Evolutionary conservation across 2,329 filamentous ascomycete genomes (phyloP), one percentile per base, ranked within the genome.

Genomic region (Emergomyces orientalis): DNA sequence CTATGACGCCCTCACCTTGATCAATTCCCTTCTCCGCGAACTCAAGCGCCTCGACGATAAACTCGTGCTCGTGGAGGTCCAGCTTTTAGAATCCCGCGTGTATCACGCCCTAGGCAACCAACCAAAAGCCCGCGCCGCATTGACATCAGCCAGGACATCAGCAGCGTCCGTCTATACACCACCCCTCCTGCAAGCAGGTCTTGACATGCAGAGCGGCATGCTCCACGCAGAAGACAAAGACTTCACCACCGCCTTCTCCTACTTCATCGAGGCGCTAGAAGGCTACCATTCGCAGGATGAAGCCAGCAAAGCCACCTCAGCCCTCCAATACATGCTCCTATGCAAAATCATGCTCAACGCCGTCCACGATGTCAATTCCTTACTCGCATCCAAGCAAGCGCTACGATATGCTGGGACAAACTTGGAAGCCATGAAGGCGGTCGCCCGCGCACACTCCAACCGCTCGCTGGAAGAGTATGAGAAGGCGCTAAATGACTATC

Each of bases 301-400:
- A 74, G 81, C 87, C 47, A 80, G 83, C 67, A 91, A 92, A 78
- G 94, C 95, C n/a, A 95, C 93, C n/a, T 90, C 93, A 14, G 91
- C 94, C 13, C 82, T 99, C 68, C 94, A 99, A 81, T 99, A 99
- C 82, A 99, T 99, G 94, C 85, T 99, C 62, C 87, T 99, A 43
- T 97, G 94, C 86, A 99, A 99, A 82, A 94, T 99, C 77, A 99
- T 99, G 95, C 84, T 99, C 70, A 99, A 99, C 79, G 83, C 95
- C 49, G 91, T 87, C 68, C 92, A 97, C 80, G 95, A 99, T 76
- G 93, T 99, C 75, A 96, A 93, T 79, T 86, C 89, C 73, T 85
- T 99, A 69, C 91, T 99, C 86, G 86, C 89, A 37, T 95, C 91
- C 62, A 99, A 99, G 84, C 92, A 97, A 77, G 94, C 95, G 47